Conservation (phyloP, 805 yeast genomes). For the Candida gorgasii region DNA sequence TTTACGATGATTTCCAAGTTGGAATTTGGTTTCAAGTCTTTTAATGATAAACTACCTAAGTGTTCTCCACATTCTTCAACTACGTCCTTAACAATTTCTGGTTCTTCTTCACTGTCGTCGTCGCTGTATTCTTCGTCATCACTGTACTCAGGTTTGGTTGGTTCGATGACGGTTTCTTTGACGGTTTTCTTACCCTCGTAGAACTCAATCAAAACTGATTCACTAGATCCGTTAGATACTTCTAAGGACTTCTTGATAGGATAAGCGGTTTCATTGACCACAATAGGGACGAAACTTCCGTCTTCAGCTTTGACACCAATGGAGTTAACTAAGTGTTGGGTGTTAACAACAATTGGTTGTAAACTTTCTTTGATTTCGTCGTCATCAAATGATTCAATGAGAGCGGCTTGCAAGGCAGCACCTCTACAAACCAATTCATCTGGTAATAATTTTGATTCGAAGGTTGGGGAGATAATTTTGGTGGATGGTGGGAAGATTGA, state of each 20-base stretch:
- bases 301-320: conserved; percentile 79
- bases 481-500: conserved; percentile 80
- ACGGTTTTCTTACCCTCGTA: conserved; percentile 85
- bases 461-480: conserved; percentile 70
- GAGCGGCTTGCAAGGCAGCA: conserved; percentile 94
- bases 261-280: conserved; percentile 82
- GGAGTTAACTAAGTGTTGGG: conserved; percentile 81
- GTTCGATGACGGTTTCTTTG: conserved; percentile 78
- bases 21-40: conserved; percentile 63
- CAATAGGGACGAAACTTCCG: conserved; percentile 69
- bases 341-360: conserved; percentile 81
- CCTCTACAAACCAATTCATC: conserved; percentile 90
- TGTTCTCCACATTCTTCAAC: conserved; percentile 70
- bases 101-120: conserved; percentile 71
- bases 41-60: conserved; percentile 76
- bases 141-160: conserved; percentile 43
- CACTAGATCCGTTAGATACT: conserved; percentile 61
- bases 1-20: conserved; percentile 69
- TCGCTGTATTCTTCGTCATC: conserved; percentile 52
- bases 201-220: conserved; percentile 63
- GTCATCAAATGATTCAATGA: conserved; percentile 77
- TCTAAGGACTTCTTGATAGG: conserved; percentile 81
- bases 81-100: conserved; percentile 78
- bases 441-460: conserved; percentile 78
- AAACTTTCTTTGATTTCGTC: conserved; percentile 79